Conservation (phyloP, 345 rosid species). For the Brassica cretica region DNA sequence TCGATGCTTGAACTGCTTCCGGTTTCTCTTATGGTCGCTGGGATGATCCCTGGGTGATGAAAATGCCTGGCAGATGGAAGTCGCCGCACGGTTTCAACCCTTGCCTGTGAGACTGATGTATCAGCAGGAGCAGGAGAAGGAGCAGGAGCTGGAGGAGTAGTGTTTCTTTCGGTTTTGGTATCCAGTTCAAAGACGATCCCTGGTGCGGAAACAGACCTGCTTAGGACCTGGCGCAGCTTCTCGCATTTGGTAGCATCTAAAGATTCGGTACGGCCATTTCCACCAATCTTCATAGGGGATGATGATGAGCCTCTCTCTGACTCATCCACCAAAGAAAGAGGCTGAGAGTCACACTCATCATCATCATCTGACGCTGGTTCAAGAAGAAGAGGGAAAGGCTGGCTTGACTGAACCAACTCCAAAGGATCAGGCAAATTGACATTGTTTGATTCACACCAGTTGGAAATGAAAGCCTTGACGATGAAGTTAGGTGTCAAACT, state of each 20-base stretch:
- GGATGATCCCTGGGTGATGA: constrained; percentile 62
- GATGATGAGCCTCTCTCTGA: constrained; percentile 30
- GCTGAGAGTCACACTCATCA: constrained; percentile 47
- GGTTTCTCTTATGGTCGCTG: constrained; percentile 62
- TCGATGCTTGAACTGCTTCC: constrained; percentile 79
- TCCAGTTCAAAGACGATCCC: constrained; percentile 45
- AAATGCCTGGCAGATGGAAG: constrained; percentile 59
- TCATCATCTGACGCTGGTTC: constrained; percentile 48
- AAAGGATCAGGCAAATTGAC: constrained; percentile 77
- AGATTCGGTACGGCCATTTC: constrained; percentile 33
- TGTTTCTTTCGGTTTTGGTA: constrained; percentile 8
- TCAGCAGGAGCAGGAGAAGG: neutral
- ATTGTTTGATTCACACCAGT: constrained; percentile 89
- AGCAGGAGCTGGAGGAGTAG: too few relatives aligned
- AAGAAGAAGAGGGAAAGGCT: constrained; percentile 53
- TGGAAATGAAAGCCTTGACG: constrained; percentile 84
- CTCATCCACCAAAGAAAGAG: constrained; percentile 22
- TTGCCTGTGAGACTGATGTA: neutral
- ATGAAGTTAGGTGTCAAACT: constrained; percentile 83
- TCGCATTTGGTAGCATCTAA: constrained; percentile 43
- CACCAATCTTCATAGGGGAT: constrained; percentile 15
- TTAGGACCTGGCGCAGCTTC: constrained; percentile 43
- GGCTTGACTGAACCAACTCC: constrained; percentile 50
- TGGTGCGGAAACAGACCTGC: constrained; percentile 69
- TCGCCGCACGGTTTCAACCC: constrained; percentile 39